These are phyloP conservation scores for Termitomyces eurrhizus DNA, from an alignment of 768 basidiomycete species.

Conservation along the genomic window DNA sequence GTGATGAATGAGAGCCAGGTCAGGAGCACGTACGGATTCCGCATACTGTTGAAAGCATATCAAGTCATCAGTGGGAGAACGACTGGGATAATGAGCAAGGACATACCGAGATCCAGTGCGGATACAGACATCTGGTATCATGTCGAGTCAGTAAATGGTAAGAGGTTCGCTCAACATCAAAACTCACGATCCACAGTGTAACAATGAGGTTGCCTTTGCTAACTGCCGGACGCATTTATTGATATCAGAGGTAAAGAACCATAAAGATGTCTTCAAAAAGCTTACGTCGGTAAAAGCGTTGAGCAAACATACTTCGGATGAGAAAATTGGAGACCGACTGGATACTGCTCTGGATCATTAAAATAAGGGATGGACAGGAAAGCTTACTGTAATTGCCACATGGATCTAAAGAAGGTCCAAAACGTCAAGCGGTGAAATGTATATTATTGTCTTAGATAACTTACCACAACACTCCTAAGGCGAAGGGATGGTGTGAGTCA, in stretches of 20 bases:
- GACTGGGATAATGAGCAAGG: not conserved
- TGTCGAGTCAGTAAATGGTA: not conserved
- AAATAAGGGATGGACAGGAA: not conserved
- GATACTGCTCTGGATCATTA: not conserved
- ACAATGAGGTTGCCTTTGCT: conserved; percentile 41
- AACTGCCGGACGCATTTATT: conserved; percentile 22
- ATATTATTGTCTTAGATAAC: conserved; percentile 14
- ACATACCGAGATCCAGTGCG: conserved; percentile 42
- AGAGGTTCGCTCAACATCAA: not conserved
- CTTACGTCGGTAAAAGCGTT: conserved; percentile 48
- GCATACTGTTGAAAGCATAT: conserved; percentile 22
- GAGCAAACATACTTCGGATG: conserved; percentile 48
- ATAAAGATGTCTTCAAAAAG: not conserved
- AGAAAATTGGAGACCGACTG: conserved; percentile 49
- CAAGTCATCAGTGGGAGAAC: not conserved
- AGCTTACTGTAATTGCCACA: conserved; percentile 48
- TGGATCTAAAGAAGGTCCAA: conserved; percentile 36
- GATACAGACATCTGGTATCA: conserved; percentile 32
- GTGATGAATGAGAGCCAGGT: not conserved
- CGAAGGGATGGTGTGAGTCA: not conserved
- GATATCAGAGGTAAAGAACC: not conserved
- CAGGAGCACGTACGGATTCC: conserved; percentile 29
- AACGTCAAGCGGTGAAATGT: not conserved
- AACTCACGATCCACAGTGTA: conserved; percentile 45
- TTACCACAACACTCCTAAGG: conserved; percentile 48